A percentile compares a stretch with the other conserved stretches of the same genome.
phyloP scores from a whole-genome alignment of 345 rosid genomes.

The Citrus medica region DNA sequence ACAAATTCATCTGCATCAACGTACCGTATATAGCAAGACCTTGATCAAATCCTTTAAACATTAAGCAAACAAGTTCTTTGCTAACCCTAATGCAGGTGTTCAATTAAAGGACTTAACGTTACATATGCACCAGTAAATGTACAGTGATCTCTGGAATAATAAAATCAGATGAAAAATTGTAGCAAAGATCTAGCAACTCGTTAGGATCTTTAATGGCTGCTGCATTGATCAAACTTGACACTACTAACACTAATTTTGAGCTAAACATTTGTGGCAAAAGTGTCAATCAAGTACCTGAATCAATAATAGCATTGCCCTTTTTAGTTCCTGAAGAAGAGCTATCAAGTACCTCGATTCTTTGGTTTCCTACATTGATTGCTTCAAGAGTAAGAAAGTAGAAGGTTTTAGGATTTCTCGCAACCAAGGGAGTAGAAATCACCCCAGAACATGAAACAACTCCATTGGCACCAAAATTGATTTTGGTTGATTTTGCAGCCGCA shows the following conservation, averaged over 20 bases:
- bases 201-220: constrained; percentile 6
- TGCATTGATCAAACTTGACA: constrained; percentile 7
- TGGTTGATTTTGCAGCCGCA: constrained; percentile 27
- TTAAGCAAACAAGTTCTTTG: constrained; percentile 29
- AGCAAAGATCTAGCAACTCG: no score
- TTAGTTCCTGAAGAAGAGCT: constrained; percentile 15
- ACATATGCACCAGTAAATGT: constrained; percentile 46
- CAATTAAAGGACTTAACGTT: constrained; percentile 5
- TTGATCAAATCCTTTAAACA: constrained; percentile 7
- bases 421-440: constrained; percentile 38
- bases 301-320: constrained; percentile 53
- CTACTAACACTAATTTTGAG: constrained; percentile 12
- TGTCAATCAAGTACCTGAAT: constrained; percentile 56
- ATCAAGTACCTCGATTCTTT: constrained; percentile 17
- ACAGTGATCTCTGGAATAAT: constrained; percentile 29
- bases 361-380: constrained; percentile 39
- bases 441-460: constrained; percentile 37
- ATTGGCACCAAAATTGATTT: constrained; percentile 48
- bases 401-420: constrained; percentile 31
- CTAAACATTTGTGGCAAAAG: constrained; percentile 25
- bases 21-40: constrained; percentile 34
- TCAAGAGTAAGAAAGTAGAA: constrained; percentile 37
- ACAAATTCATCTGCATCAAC: constrained; percentile 41
- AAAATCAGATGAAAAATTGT: background rate
- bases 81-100: constrained; percentile 32